These are phyloP conservation scores for Trypanosoma lewisi DNA, from an alignment of 208 protist species.

Conservation along the genomic window DNA sequence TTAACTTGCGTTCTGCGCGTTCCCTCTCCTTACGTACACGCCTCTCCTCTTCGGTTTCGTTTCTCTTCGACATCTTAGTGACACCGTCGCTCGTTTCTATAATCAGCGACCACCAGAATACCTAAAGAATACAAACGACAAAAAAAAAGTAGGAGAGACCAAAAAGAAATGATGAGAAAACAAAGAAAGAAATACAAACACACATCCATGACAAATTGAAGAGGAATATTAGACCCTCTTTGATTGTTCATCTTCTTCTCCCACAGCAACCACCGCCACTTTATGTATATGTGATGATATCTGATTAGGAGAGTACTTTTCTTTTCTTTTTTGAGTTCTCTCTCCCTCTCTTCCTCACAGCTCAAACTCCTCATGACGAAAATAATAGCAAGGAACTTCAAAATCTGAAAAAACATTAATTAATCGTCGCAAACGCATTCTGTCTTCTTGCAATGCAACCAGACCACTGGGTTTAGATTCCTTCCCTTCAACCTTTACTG, in stretches of 20 bases:
- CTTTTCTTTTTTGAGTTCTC: too few relatives aligned
- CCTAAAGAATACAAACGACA: slow-evolving; percentile 14
- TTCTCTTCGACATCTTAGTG: slow-evolving; percentile 5
- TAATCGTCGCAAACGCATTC: background rate
- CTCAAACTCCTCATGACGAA: background rate
- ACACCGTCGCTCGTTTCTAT: slow-evolving; percentile 4
- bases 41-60: slow-evolving; percentile 33
- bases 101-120: background rate
- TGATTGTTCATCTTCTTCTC: too few relatives aligned
- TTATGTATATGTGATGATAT: too few relatives aligned
- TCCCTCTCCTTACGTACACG: slow-evolving; percentile 32
- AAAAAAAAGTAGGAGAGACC: slow-evolving; percentile 5
- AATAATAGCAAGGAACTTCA: background rate
- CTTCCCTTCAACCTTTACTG: background rate
- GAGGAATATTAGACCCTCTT: too few relatives aligned
- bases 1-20: slow-evolving; percentile 44
- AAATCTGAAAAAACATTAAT: slow-evolving; percentile 3
- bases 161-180: slow-evolving; percentile 12
- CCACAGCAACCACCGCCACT: too few relatives aligned
- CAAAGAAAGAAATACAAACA: background rate
- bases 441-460: background rate
- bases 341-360: too few relatives aligned
- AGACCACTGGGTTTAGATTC: background rate
- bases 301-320: too few relatives aligned
- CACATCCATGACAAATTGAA: background rate